Evolutionary conservation across 108 stramenopile species (phyloP).

Genomic region (Parietichytrium sp.): DNA sequence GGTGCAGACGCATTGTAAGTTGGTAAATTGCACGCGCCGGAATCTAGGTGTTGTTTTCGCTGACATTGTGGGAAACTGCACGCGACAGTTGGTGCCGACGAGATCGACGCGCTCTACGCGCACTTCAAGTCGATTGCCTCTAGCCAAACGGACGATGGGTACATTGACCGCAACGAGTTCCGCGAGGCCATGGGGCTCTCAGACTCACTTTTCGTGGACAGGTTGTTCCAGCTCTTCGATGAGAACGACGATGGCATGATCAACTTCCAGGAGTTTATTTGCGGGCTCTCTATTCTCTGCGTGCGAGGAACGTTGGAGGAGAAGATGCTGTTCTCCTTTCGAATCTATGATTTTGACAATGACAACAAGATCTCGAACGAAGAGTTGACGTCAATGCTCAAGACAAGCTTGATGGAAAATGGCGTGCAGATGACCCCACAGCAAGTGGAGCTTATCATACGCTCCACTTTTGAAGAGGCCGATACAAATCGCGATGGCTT

Average conservation of each 20-base stretch:
- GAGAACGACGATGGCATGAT: constrained; percentile 31
- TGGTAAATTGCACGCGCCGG: neutral
- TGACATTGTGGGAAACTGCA: neutral
- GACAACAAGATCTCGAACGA: constrained; percentile 37
- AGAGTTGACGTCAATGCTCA: constrained; percentile 32
- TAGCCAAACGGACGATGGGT: constrained; percentile 23
- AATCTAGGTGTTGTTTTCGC: neutral
- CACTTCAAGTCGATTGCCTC: constrained; percentile 33
- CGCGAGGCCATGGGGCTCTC: neutral
- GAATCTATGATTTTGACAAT: constrained; percentile 38
- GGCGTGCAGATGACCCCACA: neutral
- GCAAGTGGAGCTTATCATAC: constrained; percentile 24
- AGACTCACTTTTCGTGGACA: neutral
- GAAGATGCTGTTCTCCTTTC: constrained; percentile 9
- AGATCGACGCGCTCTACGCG: neutral
- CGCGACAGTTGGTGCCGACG: constrained; percentile 5
- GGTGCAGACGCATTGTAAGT: constrained; percentile 11
- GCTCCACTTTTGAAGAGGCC: constrained; percentile 8
- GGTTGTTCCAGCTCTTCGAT: neutral
- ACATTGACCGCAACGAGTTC: constrained; percentile 32
- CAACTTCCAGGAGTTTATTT: constrained; percentile 39
- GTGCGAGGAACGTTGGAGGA: constrained; percentile 27
- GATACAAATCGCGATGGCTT: constrained; percentile 14
- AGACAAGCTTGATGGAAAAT: neutral
- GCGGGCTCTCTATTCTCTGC: constrained; percentile 32